A percentile compares a stretch with the other conserved stretches of the same genome.
Evolutionary conservation across 108 stramenopile genomes (phyloP).

Genomic region (Conticribra weissflogii): DNA sequence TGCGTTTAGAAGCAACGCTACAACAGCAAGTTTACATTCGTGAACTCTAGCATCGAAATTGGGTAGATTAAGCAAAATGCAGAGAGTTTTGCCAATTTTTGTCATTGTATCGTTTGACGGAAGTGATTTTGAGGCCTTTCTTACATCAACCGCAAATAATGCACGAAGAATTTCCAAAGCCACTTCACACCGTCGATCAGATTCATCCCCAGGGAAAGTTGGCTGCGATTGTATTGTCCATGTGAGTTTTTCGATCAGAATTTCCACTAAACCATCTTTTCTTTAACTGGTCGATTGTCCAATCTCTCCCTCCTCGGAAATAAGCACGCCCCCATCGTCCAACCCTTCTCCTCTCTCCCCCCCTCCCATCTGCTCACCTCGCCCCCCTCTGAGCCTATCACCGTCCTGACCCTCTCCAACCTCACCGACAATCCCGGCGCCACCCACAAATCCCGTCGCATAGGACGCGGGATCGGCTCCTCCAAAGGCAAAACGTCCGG

Average conservation of each 20-base stretch:
- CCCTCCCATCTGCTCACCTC: too few relatives aligned
- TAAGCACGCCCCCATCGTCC: too few relatives aligned
- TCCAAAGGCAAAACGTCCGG: conserved; percentile 96
- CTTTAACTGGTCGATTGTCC: not conserved
- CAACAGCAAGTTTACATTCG: conserved; percentile 63
- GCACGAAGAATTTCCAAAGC: conserved; percentile 63
- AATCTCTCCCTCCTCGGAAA: conserved; percentile 7
- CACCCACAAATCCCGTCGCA: conserved; percentile 71
- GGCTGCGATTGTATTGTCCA: conserved; percentile 44
- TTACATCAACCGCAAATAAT: conserved; percentile 62
- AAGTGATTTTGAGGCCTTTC: conserved; percentile 34
- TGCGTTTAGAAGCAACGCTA: conserved; percentile 70
- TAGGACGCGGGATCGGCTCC: conserved; percentile 97
- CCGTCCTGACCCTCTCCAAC: conserved; percentile 75
- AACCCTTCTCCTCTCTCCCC: too few relatives aligned
- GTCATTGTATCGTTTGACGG: conserved; percentile 32
- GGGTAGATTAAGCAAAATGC: conserved; percentile 30
- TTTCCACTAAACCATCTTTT: conserved; percentile 40
- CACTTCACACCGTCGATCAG: conserved; percentile 66
- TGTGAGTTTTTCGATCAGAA: conserved; percentile 35
- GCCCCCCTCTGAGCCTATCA: conserved; percentile 55
- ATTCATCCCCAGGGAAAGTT: conserved; percentile 46
- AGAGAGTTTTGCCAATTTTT: conserved; percentile 31
- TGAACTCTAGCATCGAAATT: conserved; percentile 37
- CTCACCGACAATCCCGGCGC: conserved; percentile 88